Base-by-base conservation (phyloP, 306 rosid genomes). In the Cucumis melo region DNA sequence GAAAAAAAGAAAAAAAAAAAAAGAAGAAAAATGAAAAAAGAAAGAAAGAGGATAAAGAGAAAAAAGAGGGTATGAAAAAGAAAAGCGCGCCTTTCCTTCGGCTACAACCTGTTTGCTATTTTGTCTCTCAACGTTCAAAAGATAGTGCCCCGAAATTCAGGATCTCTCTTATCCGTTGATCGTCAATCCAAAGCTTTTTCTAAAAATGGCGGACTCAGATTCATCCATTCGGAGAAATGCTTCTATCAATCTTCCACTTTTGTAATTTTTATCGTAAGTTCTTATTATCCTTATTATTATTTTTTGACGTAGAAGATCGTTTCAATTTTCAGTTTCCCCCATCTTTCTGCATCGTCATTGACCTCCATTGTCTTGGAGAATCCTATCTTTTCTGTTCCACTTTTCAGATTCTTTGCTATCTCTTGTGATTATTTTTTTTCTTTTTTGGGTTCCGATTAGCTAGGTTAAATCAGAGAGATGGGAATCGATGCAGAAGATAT, bases 401-500 rank as follows among this genome's bases (percentile, higher is more conserved):
- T 21, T 7, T 13, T 24, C 75, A 7, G 59, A 24, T 44, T 48
- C 75, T 51, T 59, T 42, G 58, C 24, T 34, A 16, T 38, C 59
- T 60, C 12, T 82, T 21, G 39, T 77, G 74, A 36, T 6, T 54
- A 8, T 27, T 21, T 59, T 5, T 62, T 14, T 61, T 53, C 2
- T 27, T 27, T 27, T 27, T 27, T 27, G 29, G 2, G 5, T 53
- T 61, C n/a, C 56, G 57, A 42, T 46, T 72, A 46, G 41, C 10
- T n/a, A 19, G 79, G 53, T 60, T 9, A 50, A 64, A 32, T 63
- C 74, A 77, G 38, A 83, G 81, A 80, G 38, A 94, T 94, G 97
- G 89, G 85, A 66, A 72, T 90, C 67, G 87, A 85, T 63, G 83
- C 80, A 39, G 87, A 87, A 72, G 88, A 81, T 36, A 64, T 88